These are phyloP conservation scores for Aspergillus candidus DNA, from an alignment of 2,329 filamentous ascomycete species.

Conservation along the genomic window DNA sequence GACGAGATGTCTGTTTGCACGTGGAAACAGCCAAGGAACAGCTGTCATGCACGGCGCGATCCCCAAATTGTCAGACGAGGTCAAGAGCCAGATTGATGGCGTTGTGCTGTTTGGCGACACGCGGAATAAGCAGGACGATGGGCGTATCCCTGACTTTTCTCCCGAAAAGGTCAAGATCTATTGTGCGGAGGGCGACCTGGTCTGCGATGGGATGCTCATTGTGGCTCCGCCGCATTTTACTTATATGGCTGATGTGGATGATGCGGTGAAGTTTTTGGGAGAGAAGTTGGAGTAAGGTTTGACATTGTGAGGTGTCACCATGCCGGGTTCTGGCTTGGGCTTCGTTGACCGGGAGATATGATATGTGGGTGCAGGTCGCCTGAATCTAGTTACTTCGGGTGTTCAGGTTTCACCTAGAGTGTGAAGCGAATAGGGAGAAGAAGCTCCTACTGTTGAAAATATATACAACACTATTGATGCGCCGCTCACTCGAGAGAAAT, in stretches of 20 bases:
- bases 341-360: too few species aligned
- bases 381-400: not conserved
- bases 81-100: conserved; percentile 31
- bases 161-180: conserved; percentile 42
- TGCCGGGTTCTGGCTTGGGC: too few species aligned
- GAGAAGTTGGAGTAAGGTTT: conserved; percentile 10
- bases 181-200: conserved; percentile 44
- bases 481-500: too few species aligned
- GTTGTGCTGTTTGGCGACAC: conserved; percentile 42
- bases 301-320: too few species aligned
- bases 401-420: too few species aligned
- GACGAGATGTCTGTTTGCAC: not conserved
- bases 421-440: too few species aligned
- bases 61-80: conserved; percentile 25
- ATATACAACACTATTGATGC: too few species aligned
- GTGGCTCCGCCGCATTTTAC: conserved; percentile 35
- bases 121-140: conserved; percentile 34
- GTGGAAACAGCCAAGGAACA: conserved; percentile 31
- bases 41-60: conserved; percentile 41
- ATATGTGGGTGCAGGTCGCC: not conserved
- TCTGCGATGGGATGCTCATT: conserved; percentile 43
- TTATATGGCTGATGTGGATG: conserved; percentile 28
- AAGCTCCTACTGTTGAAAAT: too few species aligned
- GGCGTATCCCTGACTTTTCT: conserved; percentile 38
- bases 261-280: conserved; percentile 23